Conservation (phyloP, 78 protist species). For the Monosiga brevicollis region DNA sequence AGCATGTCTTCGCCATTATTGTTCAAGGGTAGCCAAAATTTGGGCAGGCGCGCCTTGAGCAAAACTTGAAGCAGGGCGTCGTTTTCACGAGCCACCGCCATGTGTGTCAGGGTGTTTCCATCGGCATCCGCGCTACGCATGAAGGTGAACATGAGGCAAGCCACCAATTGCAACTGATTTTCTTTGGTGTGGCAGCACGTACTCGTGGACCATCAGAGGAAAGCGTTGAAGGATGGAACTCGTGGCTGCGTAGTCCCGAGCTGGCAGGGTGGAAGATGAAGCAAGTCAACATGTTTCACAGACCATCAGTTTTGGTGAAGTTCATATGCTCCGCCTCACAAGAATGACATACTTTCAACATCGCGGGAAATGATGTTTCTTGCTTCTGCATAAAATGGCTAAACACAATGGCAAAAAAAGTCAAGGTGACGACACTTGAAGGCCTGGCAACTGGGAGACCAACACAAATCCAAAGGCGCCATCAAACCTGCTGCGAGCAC, state of each 20-base stretch:
- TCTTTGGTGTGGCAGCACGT: neutral
- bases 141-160: neutral
- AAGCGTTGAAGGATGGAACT: too few species aligned
- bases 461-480: neutral
- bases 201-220: too few species aligned
- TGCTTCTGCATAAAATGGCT: too few species aligned
- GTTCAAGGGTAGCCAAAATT: neutral
- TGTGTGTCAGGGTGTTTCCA: neutral
- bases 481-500: neutral
- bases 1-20: neutral
- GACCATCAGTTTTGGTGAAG: neutral
- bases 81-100: neutral
- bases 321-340: neutral
- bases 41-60: neutral
- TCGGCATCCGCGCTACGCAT: neutral
- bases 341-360: neutral
- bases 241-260: neutral
- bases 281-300: neutral
- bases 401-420: too few species aligned
- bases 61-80: neutral
- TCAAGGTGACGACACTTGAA: neutral
- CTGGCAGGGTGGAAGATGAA: neutral
- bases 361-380: neutral
- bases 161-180: neutral
- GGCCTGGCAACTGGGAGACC: neutral